Percentiles rank a stretch among this genome's conserved stretches.
phyloP scores from a whole-genome alignment of 768 basidiomycete genomes.

The Rubroboletus satanas region DNA sequence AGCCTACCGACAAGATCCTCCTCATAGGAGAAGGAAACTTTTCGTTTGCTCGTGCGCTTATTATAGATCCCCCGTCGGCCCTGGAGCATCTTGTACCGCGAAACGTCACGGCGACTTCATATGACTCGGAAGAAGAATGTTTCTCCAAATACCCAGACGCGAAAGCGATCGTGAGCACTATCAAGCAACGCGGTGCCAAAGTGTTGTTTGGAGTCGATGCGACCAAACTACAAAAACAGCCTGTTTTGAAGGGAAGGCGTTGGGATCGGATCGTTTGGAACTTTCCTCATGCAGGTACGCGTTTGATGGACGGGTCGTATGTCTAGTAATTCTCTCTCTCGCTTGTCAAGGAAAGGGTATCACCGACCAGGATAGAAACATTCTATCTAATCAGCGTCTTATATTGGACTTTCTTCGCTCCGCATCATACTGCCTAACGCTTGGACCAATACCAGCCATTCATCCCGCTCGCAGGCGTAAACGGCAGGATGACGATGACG shows the following conservation, averaged over 20 bases:
- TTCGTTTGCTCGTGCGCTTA: constrained; percentile 78
- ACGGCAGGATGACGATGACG: constrained; percentile 41
- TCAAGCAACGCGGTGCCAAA: constrained; percentile 58
- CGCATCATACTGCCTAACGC: constrained; percentile 54
- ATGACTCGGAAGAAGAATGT: constrained; percentile 74
- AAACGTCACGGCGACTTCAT: constrained; percentile 83
- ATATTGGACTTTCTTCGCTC: constrained; percentile 80
- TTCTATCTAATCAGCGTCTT: constrained; percentile 81
- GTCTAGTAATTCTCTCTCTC: neutral
- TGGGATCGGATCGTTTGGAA: constrained; percentile 91
- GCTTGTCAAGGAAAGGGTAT: constrained; percentile 70
- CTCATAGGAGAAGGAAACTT: constrained; percentile 95
- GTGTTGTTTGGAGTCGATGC: constrained; percentile 85
- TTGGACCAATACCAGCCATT: constrained; percentile 51
- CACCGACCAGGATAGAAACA: constrained; percentile 90
- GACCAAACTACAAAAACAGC: constrained; percentile 61
- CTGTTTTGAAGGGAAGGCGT: constrained; percentile 52
- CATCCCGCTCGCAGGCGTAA: constrained; percentile 43
- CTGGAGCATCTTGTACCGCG: constrained; percentile 52
- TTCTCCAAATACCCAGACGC: constrained; percentile 82
- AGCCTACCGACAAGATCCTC: constrained; percentile 60
- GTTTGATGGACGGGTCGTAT: neutral
- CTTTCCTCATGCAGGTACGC: constrained; percentile 90
- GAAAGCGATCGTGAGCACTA: constrained; percentile 46
- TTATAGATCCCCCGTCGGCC: constrained; percentile 42